Percentiles rank a stretch among this genome's conserved stretches.
Conservation (phyloP, 2,329 filamentous ascomycete species). For the Fusarium falciforme region DNA sequence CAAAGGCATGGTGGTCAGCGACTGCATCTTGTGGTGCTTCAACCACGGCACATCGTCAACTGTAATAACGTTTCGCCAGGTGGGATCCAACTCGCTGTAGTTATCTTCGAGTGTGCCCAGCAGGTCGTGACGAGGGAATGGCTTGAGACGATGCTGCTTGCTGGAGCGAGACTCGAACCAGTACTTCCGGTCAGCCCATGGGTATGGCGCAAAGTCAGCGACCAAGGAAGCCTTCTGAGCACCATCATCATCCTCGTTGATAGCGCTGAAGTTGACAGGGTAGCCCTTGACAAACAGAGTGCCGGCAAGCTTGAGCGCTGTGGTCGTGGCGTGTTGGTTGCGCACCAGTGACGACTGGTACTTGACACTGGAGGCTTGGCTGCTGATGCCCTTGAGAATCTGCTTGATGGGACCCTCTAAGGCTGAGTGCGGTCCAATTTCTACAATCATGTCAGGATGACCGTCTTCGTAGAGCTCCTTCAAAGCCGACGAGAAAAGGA, state of each 20-base stretch:
- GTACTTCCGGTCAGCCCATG: slow-evolving; percentile 52
- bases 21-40: slow-evolving; percentile 20
- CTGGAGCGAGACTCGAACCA: slow-evolving; percentile 24
- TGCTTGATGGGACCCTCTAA: slow-evolving; percentile 54
- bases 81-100: slow-evolving; percentile 2
- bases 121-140: slow-evolving; percentile 19
- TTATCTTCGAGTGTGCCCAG: slow-evolving; percentile 5
- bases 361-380: slow-evolving; percentile 23
- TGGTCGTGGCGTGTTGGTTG: slow-evolving; percentile 5
- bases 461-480: not conserved
- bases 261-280: slow-evolving; percentile 6
- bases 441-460: slow-evolving; percentile 26
- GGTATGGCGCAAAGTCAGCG: slow-evolving; percentile 51
- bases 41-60: slow-evolving; percentile 15
- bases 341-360: slow-evolving; percentile 39
- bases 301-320: not conserved
- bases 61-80: slow-evolving; percentile 16
- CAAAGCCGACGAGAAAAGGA: slow-evolving; percentile 53
- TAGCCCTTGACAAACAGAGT: slow-evolving; percentile 9
- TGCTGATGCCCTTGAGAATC: slow-evolving; percentile 24
- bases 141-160: slow-evolving; percentile 10
- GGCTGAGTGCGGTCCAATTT: slow-evolving; percentile 54
- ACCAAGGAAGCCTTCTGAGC: slow-evolving; percentile 11
- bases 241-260: not conserved
- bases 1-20: slow-evolving; percentile 11